These are phyloP conservation scores for Prunus armeniaca DNA, from an alignment of 306 rosid species.

Conservation along the genomic window DNA sequence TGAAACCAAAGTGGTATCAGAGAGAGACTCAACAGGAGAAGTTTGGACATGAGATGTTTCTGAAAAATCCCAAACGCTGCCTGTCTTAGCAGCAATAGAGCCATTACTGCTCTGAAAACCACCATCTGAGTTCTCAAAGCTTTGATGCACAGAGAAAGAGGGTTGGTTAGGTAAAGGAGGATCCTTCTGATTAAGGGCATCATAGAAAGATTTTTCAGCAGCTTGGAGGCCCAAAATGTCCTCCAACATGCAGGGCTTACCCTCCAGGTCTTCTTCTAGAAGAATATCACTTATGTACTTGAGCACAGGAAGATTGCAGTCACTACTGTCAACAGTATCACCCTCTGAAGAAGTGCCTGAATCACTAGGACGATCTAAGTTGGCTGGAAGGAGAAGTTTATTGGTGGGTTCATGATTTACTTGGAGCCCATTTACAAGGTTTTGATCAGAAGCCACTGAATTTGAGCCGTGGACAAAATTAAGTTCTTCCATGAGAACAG, in stretches of 20 bases:
- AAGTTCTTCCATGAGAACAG: conserved; percentile 30
- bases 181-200: conserved; percentile 23
- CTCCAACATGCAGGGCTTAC: conserved; percentile 19
- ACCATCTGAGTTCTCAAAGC: conserved; percentile 17
- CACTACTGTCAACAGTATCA: conserved; percentile 22
- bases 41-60: conserved; percentile 12
- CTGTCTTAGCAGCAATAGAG: conserved; percentile 21
- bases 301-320: conserved; percentile 28
- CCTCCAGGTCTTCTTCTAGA: conserved; percentile 31
- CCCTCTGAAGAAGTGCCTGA: conserved; percentile 26
- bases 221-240: conserved; percentile 32
- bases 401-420: conserved; percentile 23
- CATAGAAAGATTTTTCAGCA: conserved; percentile 32
- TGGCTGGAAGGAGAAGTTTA: conserved; percentile 20
- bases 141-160: not conserved
- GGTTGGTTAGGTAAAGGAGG: conserved; percentile 17
- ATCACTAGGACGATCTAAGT: conserved; percentile 15
- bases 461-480: conserved; percentile 33
- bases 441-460: conserved; percentile 24
- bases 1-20: conserved; percentile 13
- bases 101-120: conserved; percentile 8
- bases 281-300: conserved; percentile 35
- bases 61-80: conserved; percentile 19
- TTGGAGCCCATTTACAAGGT: conserved; percentile 28
- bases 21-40: conserved; percentile 24